These are phyloP conservation scores for Annulohypoxylon maeteangense DNA, from an alignment of 495 filamentous ascomycete species.

Conservation along the genomic window DNA sequence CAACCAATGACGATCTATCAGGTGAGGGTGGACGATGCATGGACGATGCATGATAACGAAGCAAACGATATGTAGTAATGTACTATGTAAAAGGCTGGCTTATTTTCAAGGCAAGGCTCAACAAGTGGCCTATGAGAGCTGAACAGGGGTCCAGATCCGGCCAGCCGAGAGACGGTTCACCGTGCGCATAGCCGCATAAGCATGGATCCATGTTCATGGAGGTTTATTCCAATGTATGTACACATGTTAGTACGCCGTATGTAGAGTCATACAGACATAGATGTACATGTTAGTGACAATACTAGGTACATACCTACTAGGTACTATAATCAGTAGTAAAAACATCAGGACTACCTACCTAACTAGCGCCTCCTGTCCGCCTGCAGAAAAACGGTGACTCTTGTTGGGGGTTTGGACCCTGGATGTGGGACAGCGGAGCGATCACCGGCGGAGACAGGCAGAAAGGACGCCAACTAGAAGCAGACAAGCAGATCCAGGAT, in stretches of 20 bases:
- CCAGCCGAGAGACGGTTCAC: constrained; percentile 34
- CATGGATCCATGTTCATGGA: not conserved
- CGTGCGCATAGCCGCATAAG: constrained; percentile 17
- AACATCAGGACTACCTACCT: not conserved
- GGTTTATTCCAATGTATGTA: not conserved
- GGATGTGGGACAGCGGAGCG: constrained; percentile 31
- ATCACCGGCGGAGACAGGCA: constrained; percentile 35
- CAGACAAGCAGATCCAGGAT: constrained; percentile 40
- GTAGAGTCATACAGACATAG: not conserved
- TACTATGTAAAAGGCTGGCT: constrained; percentile 2
- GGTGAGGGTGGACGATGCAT: constrained; percentile 4
- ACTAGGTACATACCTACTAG: too few relatives aligned
- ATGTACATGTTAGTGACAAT: too few relatives aligned
- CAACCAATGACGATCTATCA: constrained; percentile 16
- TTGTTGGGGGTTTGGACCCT: constrained; percentile 23
- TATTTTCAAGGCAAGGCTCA: constrained; percentile 30
- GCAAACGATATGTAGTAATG: too few relatives aligned
- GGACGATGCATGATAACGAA: constrained; percentile 24
- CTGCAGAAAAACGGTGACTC: constrained; percentile 28
- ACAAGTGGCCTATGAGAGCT: constrained; percentile 17
- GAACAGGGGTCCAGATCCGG: constrained; percentile 38
- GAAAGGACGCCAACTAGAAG: constrained; percentile 7
- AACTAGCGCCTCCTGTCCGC: constrained; percentile 5
- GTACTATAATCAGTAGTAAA: too few relatives aligned
- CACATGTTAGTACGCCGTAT: too few relatives aligned